Percentiles rank a stretch among this genome's conserved stretches.
phyloP scores from a whole-genome alignment of 164 flowering plant species.

The Pachysandra terminalis region DNA sequence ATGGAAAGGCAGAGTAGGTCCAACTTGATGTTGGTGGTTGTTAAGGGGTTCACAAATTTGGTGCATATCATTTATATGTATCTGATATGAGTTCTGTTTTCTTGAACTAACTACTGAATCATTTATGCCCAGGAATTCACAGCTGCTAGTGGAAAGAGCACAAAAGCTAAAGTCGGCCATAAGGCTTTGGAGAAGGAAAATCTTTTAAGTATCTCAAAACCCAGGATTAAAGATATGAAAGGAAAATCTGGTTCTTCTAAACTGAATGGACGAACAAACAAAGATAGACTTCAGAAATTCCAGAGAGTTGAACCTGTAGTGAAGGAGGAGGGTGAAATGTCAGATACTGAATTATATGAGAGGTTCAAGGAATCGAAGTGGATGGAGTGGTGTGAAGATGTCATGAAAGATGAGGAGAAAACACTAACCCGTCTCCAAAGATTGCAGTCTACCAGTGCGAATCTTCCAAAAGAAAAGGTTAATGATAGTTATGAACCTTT shows the following conservation, averaged over 20 bases:
- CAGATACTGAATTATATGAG: conserved; percentile 87
- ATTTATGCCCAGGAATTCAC: conserved; percentile 62
- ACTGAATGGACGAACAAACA: conserved; percentile 28
- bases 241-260: conserved; percentile 39
- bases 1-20: too few relatives aligned
- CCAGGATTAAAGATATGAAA: conserved; percentile 37
- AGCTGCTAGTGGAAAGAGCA: conserved; percentile 59
- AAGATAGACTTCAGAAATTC: conserved; percentile 37
- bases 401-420: conserved; percentile 71
- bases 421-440: conserved; percentile 76
- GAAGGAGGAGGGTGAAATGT: conserved; percentile 99
- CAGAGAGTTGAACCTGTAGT: conserved; percentile 60
- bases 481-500: not conserved
- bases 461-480: conserved; percentile 95
- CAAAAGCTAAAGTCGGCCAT: conserved; percentile 49
- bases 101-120: not conserved
- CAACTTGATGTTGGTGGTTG: too few relatives aligned
- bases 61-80: too few relatives aligned
- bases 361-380: conserved; percentile 95
- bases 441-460: conserved; percentile 84
- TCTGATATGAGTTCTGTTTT: too few relatives aligned
- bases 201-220: conserved; percentile 21
- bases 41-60: too few relatives aligned
- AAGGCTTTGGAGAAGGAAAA: conserved; percentile 57
- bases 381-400: conserved; percentile 99